These are phyloP conservation scores for Fusarium sp. DNA, from an alignment of 2,329 filamentous ascomycete species.

Conservation along the genomic window DNA sequence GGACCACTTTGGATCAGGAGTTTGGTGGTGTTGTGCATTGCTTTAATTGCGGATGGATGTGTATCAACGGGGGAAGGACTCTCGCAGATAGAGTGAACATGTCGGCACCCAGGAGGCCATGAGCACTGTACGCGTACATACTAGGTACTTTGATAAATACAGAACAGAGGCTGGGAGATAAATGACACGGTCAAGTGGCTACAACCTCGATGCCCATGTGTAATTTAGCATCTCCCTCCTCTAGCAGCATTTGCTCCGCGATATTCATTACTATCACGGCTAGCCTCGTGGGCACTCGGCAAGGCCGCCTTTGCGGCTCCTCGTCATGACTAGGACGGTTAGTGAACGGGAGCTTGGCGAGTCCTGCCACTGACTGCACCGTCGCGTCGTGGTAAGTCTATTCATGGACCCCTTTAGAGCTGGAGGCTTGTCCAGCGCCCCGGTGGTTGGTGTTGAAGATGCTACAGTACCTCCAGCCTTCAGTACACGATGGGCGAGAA, in stretches of 20 bases:
- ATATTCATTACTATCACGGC: constrained; percentile 23
- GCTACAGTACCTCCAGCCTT: no score
- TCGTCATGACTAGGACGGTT: constrained; percentile 19
- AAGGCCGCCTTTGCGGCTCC: constrained; percentile 25
- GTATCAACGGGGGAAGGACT: constrained; percentile 1
- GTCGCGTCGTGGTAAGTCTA: constrained; percentile 8
- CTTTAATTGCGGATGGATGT: constrained; percentile 33
- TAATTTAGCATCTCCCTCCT: constrained; percentile 16
- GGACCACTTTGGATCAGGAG: constrained; percentile 34
- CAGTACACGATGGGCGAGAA: neutral
- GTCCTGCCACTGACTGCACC: constrained; percentile 8
- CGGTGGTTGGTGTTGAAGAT: neutral
- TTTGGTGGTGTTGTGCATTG: constrained; percentile 39
- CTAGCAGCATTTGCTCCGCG: constrained; percentile 23
- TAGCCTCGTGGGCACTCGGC: constrained; percentile 30
- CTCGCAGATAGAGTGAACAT: constrained; percentile 2
- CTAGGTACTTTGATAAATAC: neutral
- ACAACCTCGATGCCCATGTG: neutral
- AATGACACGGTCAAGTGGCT: neutral
- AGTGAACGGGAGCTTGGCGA: constrained; percentile 1
- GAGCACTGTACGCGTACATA: neutral
- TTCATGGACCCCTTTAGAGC: neutral
- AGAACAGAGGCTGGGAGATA: neutral
- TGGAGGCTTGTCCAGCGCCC: neutral
- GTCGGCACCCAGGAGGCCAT: neutral